These are phyloP conservation scores for Blastobotrys apis DNA, from an alignment of 1,139 yeast genomes.

Conservation along the genomic window DNA sequence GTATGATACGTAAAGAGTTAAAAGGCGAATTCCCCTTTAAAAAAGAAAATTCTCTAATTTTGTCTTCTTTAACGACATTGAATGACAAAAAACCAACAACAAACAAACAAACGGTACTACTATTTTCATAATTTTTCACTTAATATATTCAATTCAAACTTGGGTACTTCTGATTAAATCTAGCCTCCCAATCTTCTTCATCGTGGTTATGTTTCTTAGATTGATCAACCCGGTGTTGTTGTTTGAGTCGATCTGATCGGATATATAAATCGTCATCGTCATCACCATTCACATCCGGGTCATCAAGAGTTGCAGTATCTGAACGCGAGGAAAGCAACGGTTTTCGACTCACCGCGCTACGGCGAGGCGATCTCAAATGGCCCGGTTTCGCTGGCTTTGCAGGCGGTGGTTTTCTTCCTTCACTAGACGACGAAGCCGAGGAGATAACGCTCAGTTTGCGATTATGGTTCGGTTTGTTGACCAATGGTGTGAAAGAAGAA, in stretches of 20 bases:
- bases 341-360: background rate
- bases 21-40: background rate
- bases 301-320: too few relatives aligned
- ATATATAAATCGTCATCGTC: background rate
- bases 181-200: conserved; percentile 28
- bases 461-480: conserved; percentile 16
- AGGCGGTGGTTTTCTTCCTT: conserved; percentile 15
- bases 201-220: conserved; percentile 1
- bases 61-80: background rate
- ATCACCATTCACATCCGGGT: background rate
- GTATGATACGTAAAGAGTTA: background rate
- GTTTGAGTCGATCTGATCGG: too few relatives aligned
- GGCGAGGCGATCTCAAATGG: conserved; percentile 15
- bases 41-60: background rate
- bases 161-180: conserved; percentile 32
- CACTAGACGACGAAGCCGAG: conserved; percentile 22
- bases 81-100: too few relatives aligned
- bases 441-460: conserved; percentile 27
- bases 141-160: conserved; percentile 23
- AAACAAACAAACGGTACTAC: too few relatives aligned
- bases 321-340: too few relatives aligned
- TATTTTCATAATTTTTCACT: background rate
- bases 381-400: conserved; percentile 14
- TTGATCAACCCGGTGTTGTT: too few relatives aligned
- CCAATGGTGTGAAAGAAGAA: background rate